These are phyloP conservation scores for Pichia norvegensis DNA, from an alignment of 1,139 yeast species.

Conservation along the genomic window DNA sequence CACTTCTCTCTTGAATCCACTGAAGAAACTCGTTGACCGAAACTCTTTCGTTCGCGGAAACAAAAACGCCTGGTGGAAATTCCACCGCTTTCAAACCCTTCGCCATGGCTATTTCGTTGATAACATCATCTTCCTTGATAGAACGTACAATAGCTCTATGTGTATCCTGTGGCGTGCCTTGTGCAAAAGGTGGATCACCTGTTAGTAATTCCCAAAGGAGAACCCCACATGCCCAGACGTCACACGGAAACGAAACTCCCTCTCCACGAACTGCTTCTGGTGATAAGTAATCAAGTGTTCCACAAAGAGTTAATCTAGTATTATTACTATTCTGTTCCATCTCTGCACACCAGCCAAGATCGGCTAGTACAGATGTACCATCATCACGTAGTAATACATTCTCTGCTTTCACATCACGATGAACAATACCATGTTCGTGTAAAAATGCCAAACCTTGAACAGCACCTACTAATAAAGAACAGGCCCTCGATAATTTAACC, in stretches of 20 bases:
- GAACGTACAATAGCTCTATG: slow-evolving; percentile 52
- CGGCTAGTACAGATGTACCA: slow-evolving; percentile 73
- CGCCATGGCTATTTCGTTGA: neutral
- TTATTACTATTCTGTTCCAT: neutral
- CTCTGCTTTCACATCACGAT: slow-evolving; percentile 90
- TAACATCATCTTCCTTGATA: neutral
- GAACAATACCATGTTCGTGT: slow-evolving; percentile 76
- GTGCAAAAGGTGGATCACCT: slow-evolving; percentile 90
- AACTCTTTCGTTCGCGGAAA: neutral
- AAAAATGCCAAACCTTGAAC: slow-evolving; percentile 64
- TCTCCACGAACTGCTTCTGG: slow-evolving; percentile 87
- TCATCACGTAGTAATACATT: slow-evolving; percentile 64
- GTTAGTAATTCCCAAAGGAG: slow-evolving; percentile 78
- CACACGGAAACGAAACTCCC: slow-evolving; percentile 40
- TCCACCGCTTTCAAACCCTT: neutral
- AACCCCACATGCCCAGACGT: slow-evolving; percentile 90
- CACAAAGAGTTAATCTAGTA: slow-evolving; percentile 60
- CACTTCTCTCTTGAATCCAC: neutral
- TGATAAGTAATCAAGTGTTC: slow-evolving; percentile 88
- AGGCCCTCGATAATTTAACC: neutral
- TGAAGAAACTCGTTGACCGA: neutral
- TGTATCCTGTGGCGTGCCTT: slow-evolving; percentile 59
- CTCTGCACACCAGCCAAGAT: slow-evolving; percentile 94
- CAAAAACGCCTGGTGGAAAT: neutral
- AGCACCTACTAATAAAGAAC: slow-evolving; percentile 50